Percentiles rank a stretch among this genome's conserved stretches.
Conservation (phyloP, 2,329 filamentous ascomycete species). For the Penicillium sp. region DNA sequence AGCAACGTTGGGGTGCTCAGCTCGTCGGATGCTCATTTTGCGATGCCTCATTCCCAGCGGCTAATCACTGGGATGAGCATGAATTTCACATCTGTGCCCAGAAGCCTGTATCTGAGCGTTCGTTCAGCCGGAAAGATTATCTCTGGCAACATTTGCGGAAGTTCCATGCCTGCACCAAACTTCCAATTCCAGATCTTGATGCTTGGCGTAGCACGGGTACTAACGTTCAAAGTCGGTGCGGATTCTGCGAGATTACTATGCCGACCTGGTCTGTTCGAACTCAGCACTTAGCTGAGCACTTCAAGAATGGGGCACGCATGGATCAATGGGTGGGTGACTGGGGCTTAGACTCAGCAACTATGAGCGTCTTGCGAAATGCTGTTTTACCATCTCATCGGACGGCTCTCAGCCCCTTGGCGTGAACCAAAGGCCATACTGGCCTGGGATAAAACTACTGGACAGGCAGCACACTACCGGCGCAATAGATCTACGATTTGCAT, state of each 20-base stretch:
- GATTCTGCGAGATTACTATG: slow-evolving; percentile 56
- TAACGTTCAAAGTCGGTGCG: slow-evolving; percentile 58
- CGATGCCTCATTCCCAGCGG: slow-evolving; percentile 46
- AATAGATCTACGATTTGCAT: not conserved
- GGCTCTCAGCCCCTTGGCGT: not conserved
- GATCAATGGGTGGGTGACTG: slow-evolving; percentile 59
- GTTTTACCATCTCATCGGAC: slow-evolving; percentile 35
- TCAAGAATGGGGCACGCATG: slow-evolving; percentile 58
- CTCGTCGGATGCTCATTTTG: slow-evolving; percentile 54
- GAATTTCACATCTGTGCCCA: slow-evolving; percentile 58
- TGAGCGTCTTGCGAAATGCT: slow-evolving; percentile 41
- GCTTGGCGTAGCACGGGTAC: slow-evolving; percentile 57
- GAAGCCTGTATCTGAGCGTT: slow-evolving; percentile 55
- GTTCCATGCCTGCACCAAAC: slow-evolving; percentile 58
- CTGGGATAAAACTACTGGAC: no score
- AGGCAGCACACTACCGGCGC: no score
- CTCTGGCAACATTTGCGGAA: slow-evolving; percentile 60
- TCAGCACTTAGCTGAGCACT: slow-evolving; percentile 60
- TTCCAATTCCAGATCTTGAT: slow-evolving; percentile 55
- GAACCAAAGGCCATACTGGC: not conserved
- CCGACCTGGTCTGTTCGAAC: slow-evolving; percentile 56
- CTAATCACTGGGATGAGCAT: slow-evolving; percentile 55
- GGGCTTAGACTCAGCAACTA: slow-evolving; percentile 47
- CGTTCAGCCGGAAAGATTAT: slow-evolving; percentile 62
- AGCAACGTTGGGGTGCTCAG: slow-evolving; percentile 10